phyloP scores from a whole-genome alignment of 2,329 filamentous ascomycete genomes.

The Colletotrichum acutatum region DNA sequence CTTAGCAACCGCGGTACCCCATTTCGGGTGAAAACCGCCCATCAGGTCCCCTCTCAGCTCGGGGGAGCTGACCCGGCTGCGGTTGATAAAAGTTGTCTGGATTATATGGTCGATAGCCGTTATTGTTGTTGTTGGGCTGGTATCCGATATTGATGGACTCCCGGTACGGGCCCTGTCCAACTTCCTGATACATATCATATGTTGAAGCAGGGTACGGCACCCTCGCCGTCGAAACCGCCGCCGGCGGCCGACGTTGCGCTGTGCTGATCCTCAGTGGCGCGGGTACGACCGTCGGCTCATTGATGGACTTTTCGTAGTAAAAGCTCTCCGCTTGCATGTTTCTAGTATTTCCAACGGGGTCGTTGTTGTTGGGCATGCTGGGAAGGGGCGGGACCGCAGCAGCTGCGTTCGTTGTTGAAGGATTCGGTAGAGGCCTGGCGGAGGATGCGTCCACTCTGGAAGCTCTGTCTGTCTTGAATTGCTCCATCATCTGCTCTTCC shows the following conservation, averaged over 20 bases:
- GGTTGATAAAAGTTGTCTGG: constrained; percentile 10
- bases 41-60: constrained; percentile 28
- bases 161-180: constrained; percentile 25
- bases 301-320: constrained; percentile 26
- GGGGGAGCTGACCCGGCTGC: constrained; percentile 20
- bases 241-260: not conserved
- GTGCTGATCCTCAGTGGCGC: constrained; percentile 11
- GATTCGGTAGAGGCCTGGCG: not conserved
- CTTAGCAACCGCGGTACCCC: not conserved
- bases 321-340: constrained; percentile 17
- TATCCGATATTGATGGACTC: constrained; percentile 31
- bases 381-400: not conserved
- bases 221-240: not conserved
- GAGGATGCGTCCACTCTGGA: not conserved
- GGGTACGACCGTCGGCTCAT: constrained; percentile 4
- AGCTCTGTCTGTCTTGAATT: constrained; percentile 7
- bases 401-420: not conserved
- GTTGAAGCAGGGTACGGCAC: constrained; percentile 20
- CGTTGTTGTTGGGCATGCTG: not conserved
- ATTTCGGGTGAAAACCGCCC: constrained; percentile 17
- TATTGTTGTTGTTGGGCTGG: constrained; percentile 25
- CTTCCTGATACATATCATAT: constrained; percentile 22
- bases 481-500: constrained; percentile 30
- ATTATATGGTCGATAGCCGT: constrained; percentile 24
- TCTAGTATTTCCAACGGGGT: not conserved